Conservation (phyloP, 1,284 basidiomycete species). For the Pholiota adiposa region DNA sequence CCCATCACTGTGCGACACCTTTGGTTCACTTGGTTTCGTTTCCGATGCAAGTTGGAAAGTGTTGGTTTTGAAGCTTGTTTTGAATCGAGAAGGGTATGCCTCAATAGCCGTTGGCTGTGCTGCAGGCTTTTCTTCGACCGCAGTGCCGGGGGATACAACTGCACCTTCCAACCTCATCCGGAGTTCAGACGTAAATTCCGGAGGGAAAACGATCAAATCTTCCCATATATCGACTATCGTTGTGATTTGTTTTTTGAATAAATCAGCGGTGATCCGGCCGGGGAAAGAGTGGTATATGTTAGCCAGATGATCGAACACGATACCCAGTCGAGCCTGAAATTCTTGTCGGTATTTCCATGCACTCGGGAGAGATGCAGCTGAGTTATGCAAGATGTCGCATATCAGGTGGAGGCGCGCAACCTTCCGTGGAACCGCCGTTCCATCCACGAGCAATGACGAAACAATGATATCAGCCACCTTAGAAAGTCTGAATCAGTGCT, state of each 20-base stretch:
- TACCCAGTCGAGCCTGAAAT: slow-evolving; percentile 85
- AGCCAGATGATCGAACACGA: slow-evolving; percentile 93
- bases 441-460: slow-evolving; percentile 80
- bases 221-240: slow-evolving; percentile 93
- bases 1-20: slow-evolving; percentile 39
- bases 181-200: slow-evolving; percentile 78
- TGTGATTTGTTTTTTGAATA: slow-evolving; percentile 90
- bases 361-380: slow-evolving; percentile 83
- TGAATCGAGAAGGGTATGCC: slow-evolving; percentile 68
- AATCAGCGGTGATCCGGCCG: slow-evolving; percentile 90
- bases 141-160: slow-evolving; percentile 33
- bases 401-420: slow-evolving; percentile 93
- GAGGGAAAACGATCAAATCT: slow-evolving; percentile 92
- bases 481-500: slow-evolving; percentile 12
- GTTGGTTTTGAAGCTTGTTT: slow-evolving; percentile 81
- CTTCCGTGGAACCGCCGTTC: slow-evolving; percentile 94
- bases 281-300: slow-evolving; percentile 91
- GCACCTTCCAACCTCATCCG: slow-evolving; percentile 75
- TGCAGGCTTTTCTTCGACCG: slow-evolving; percentile 34
- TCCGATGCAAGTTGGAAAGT: slow-evolving; percentile 73
- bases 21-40: slow-evolving; percentile 27
- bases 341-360: slow-evolving; percentile 95
- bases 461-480: slow-evolving; percentile 89
- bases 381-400: slow-evolving; percentile 98
- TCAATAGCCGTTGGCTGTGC: slow-evolving; percentile 36